Evolutionary conservation across 768 basidiomycete genomes (phyloP), one percentile per base, ranked within the genome.

Genomic region (Polyporus arcularius): DNA sequence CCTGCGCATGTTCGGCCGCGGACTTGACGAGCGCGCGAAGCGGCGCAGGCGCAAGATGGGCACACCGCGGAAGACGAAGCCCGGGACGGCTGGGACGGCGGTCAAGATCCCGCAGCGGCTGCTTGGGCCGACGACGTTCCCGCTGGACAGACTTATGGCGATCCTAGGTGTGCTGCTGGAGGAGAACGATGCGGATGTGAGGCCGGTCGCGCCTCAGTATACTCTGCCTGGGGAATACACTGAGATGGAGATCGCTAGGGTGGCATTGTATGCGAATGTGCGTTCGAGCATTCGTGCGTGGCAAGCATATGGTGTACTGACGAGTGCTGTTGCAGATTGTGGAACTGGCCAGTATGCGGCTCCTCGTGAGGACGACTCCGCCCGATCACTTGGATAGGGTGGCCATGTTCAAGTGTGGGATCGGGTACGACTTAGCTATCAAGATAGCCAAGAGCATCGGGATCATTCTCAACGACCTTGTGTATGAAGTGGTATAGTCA

Each of bases 1-100:
- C 72, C 39, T 92, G 63, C 79, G 90, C 40, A 87, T 96, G 83
- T 93, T 97, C 73, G 89, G 90, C 4, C 72, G 94, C 14, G 88
- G 85, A 1, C 60, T 83, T 30, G 87, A 88, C 55, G 90, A 90
- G 70, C 84, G 83, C 59, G 83, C 81, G 67, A 78, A 79, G 63
- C 82, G 81, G 72, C 80, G 84, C 63, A 73, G 76, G 61, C 68
- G 65, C 65, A 75, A 71, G 54, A 70, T 74, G 1, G 76, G 79
- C 30, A 76, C 68, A 21, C 66, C 68, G 43, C 62, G 65, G 40
- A 74, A 70, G 57, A 53, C 62, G 11, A 64, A 63, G 28, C 63
- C 62, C 46, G 66, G 64, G 7, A 61, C 57, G 40, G 62, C 65
- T 30, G 61, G 65, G 11, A 64, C 65, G 28, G 53, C 61, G 6